Evolutionary conservation across 139 green algal species (phyloP), one percentile per base, ranked within the genome.

Genomic region (Coelastrella sp.): DNA sequence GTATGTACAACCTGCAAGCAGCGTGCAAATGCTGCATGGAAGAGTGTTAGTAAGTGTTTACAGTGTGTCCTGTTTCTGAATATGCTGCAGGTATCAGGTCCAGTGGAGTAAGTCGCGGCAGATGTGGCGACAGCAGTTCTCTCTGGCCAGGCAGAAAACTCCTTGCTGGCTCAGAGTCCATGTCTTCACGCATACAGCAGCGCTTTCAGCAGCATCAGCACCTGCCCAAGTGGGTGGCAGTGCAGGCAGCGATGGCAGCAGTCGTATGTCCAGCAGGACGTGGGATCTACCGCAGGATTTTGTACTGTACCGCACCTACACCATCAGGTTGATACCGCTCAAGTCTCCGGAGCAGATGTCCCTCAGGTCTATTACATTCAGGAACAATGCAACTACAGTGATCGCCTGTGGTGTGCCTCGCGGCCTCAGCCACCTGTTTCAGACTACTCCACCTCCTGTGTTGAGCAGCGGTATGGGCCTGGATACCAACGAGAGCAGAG

Each of bases 141-240:
- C 35, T 1, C 59, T 87, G 2, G 5, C 37, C 3, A 53, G 67
- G 1, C 82, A 87, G 59, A 41, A 67, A 13, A 68, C 21, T 21
- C 53, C 82, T 1, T 87, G 82, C 82, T 87, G 82, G 82, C 69
- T 87, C 53, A 48, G 82, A 8, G 71, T 87, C 40, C 59, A 77
- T 35, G 82, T 87, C 3, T 87, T 77, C 53, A 87, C 82, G 5
- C 45, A 38, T 7, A 50, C 40, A 17, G 32, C 40, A 38, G 76
- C 34, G 9, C 19, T 30, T 23, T 32, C 64, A 50, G 34, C 64
- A 50, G 34, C 74, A 66, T 15, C 32, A 67, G 32, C 34, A 30
- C 40, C 51, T 32, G 23, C 51, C 8, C 11, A 2, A 21, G 35
- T 40, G 63, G 69, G 40, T 38, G 43, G 38, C n/a, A 60, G 37